Conservation (phyloP, 441 rosid species). For the Lagerstroemia fauriei region DNA sequence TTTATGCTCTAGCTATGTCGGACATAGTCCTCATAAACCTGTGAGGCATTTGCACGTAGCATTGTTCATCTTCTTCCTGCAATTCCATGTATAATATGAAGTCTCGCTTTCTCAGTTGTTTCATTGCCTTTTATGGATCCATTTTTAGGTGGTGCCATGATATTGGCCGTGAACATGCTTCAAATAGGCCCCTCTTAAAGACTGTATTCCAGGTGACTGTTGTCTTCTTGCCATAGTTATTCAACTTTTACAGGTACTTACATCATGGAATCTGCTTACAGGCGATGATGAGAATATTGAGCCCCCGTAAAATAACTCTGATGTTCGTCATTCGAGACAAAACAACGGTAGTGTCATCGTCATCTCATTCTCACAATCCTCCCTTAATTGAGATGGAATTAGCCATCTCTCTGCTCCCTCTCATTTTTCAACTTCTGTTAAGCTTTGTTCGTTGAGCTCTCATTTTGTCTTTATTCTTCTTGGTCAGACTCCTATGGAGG, state of each 20-base stretch:
- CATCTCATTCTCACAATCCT: background rate
- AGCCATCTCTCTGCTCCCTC: background rate
- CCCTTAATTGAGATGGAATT: background rate
- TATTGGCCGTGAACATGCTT: conserved; percentile 89
- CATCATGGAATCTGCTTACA: conserved; percentile 30
- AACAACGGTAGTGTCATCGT: conserved; percentile 56
- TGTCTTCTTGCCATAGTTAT: no score
- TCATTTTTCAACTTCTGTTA: background rate
- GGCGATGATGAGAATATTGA: conserved; percentile 74
- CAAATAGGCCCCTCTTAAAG: conserved; percentile 84
- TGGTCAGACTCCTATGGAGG: conserved; percentile 71
- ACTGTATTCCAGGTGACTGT: conserved; percentile 75
- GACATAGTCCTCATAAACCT: conserved; percentile 89
- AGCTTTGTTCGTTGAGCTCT: background rate
- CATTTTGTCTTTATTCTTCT: background rate
- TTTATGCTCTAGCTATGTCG: conserved; percentile 78
- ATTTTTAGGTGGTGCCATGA: conserved; percentile 92
- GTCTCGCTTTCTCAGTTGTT: background rate
- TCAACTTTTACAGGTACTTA: no score
- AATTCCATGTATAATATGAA: background rate
- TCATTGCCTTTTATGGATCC: no score
- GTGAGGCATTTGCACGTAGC: conserved; percentile 44
- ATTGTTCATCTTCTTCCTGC: background rate
- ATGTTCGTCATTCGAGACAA: conserved; percentile 91
- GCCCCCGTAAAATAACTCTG: conserved; percentile 86